phyloP scores from a whole-genome alignment of 192 early-diverging fungal genomes.

The Coemansia sp. region DNA sequence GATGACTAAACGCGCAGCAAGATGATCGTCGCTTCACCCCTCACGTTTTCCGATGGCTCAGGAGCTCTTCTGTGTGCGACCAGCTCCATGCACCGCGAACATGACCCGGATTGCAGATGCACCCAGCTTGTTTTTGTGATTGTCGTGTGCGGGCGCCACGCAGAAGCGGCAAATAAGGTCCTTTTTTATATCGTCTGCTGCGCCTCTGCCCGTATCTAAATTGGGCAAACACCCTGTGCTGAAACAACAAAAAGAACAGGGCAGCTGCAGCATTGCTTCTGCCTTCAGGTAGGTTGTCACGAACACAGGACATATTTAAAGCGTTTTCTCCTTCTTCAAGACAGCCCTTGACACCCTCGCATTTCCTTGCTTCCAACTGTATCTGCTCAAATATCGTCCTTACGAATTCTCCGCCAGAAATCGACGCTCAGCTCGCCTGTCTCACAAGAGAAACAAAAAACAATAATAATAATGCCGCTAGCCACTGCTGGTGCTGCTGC shows the following conservation, averaged over 20 bases:
- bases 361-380: no score
- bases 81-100: no score
- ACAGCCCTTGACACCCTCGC: no score
- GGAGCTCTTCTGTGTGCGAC: no score
- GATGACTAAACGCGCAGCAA: no score
- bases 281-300: neutral
- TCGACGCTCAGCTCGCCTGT: no score
- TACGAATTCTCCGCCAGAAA: no score
- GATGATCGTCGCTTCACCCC: no score
- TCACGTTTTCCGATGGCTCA: no score
- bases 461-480: neutral
- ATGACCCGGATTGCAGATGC: no score
- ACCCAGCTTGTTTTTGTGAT: neutral
- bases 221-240: neutral
- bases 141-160: neutral
- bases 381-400: no score
- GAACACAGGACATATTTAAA: neutral
- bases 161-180: neutral
- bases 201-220: neutral
- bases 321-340: neutral
- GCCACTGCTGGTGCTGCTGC: neutral
- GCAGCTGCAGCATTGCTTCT: neutral
- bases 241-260: neutral
- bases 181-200: neutral
- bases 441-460: neutral